Evolutionary conservation across 2,329 filamentous ascomycete genomes (phyloP), one percentile per base, ranked within the genome.

Genomic region (Davidsoniella eucalypti): DNA sequence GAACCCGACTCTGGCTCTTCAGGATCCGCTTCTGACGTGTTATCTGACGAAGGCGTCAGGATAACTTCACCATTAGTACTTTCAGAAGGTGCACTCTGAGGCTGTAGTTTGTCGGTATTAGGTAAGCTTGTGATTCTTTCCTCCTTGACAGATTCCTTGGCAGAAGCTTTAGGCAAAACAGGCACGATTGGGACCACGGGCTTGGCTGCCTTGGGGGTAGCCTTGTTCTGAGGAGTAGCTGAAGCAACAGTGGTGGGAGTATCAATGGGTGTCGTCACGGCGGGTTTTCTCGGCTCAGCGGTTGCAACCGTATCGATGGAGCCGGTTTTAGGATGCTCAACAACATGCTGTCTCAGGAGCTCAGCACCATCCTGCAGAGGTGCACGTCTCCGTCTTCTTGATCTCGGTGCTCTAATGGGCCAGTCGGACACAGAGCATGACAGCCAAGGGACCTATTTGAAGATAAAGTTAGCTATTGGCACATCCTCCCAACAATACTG

Each of bases 391-490:
- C 44, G 36, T 45, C 43, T 47, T 50, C 51, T 56, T 33, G 55
- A 61, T 39, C 63, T 65, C 9, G 58, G 55, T 26, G 60, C 59
- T 57, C 59, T 60, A 45, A 56, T 57, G 10, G 76, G 76, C 57
- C 77, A 81, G 8, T 66, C 63, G 25, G 63, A 57, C 29, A 73
- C 70, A 3, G 73, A 71, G 29, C 61, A 62, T 0, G 75, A 78
- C 23, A 69, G 58, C 76, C 76, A 80, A 8, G 77, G 77, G 8
- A 80, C 63, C 73, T 79, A 36, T 17, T 33, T 25, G 50, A 17
- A 54, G 17, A 41, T 26, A 29, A 14, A 39, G 26, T 33, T 33
- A 33, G 26, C 7, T 33, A 10, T 33, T 12, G 26, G 26, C 5
- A 12, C 26, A 33, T 33, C 7, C 10, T 33, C 10, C 6, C 10